These are phyloP conservation scores for Alternaria triticimaculans DNA, from an alignment of 2,329 filamentous ascomycete species.

Conservation along the genomic window DNA sequence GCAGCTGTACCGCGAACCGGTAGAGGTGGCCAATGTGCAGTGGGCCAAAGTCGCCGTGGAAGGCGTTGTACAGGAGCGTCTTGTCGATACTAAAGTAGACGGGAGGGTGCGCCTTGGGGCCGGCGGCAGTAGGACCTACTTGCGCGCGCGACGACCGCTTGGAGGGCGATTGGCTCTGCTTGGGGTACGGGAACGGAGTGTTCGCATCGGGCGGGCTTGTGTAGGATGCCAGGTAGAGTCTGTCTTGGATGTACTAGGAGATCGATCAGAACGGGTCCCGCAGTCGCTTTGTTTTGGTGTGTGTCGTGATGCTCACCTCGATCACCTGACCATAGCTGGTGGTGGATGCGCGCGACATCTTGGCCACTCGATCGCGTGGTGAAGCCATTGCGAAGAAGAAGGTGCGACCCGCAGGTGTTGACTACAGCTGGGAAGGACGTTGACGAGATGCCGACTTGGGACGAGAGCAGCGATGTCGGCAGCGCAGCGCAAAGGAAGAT, in stretches of 20 bases:
- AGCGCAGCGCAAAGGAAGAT: constrained; percentile 20
- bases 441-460: constrained; percentile 20
- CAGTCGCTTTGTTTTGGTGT: constrained; percentile 31
- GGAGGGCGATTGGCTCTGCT: constrained; percentile 70
- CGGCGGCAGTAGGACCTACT: constrained; percentile 61
- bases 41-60: constrained; percentile 97
- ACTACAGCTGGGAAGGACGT: constrained; percentile 19
- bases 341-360: constrained; percentile 40
- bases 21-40: constrained; percentile 97
- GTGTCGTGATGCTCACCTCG: constrained; percentile 75
- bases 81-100: constrained; percentile 97
- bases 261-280: constrained; percentile 14
- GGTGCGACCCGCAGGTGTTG: constrained; percentile 18
- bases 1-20: constrained; percentile 92
- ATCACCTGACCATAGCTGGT: constrained; percentile 84
- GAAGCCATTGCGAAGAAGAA: constrained; percentile 34
- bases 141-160: constrained; percentile 75
- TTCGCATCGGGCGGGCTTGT: constrained; percentile 78
- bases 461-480: constrained; percentile 24
- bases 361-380: constrained; percentile 33
- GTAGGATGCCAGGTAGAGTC: constrained; percentile 93
- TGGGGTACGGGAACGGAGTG: constrained; percentile 85
- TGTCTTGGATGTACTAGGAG: constrained; percentile 65
- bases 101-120: constrained; percentile 67
- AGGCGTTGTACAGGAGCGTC: constrained; percentile 92